Percentiles rank a stretch among this genome's conserved stretches.
These are phyloP conservation scores for Kodamaea fukazawae DNA, from an alignment of 805 yeast genomes.

Conservation along the genomic window DNA sequence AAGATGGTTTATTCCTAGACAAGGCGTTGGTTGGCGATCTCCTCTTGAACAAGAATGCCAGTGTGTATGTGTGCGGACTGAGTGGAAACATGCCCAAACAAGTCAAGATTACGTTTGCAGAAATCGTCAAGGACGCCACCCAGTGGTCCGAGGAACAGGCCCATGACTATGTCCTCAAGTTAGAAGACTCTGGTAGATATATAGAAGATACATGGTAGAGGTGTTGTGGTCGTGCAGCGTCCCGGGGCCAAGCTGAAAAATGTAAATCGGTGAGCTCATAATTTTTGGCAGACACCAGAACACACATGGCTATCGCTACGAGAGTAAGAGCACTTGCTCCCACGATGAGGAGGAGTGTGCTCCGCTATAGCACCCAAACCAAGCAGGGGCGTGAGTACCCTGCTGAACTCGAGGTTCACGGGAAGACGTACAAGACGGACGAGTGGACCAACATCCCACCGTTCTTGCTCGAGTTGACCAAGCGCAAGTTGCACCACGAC, in stretches of 20 bases:
- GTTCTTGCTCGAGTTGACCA: slow-evolving; percentile 63
- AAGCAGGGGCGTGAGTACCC: slow-evolving; percentile 20
- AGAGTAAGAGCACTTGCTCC: not conserved
- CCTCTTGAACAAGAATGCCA: slow-evolving; percentile 53
- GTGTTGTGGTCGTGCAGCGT: not conserved
- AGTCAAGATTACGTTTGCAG: slow-evolving; percentile 76
- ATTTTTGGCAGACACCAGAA: too few relatives aligned
- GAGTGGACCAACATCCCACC: slow-evolving; percentile 86
- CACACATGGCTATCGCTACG: slow-evolving; percentile 1
- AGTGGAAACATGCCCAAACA: slow-evolving; percentile 92
- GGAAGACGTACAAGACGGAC: slow-evolving; percentile 56
- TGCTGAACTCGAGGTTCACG: slow-evolving; percentile 40
- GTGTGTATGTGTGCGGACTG: slow-evolving; percentile 84
- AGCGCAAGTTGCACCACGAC: slow-evolving; percentile 69
- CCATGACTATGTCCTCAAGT: slow-evolving; percentile 45
- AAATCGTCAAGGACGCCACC: slow-evolving; percentile 50
- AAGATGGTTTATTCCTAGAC: slow-evolving; percentile 60
- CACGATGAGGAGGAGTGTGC: not conserved
- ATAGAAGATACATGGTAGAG: slow-evolving; percentile 86
- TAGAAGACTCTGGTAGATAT: slow-evolving; percentile 68
- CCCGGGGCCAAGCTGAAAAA: not conserved
- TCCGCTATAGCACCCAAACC: slow-evolving; percentile 2
- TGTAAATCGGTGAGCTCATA: not conserved
- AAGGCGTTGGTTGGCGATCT: slow-evolving; percentile 49
- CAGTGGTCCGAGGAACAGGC: slow-evolving; percentile 45